These are phyloP conservation scores for Solanum tarijense DNA, from an alignment of 257 asterid species.

Conservation along the genomic window DNA sequence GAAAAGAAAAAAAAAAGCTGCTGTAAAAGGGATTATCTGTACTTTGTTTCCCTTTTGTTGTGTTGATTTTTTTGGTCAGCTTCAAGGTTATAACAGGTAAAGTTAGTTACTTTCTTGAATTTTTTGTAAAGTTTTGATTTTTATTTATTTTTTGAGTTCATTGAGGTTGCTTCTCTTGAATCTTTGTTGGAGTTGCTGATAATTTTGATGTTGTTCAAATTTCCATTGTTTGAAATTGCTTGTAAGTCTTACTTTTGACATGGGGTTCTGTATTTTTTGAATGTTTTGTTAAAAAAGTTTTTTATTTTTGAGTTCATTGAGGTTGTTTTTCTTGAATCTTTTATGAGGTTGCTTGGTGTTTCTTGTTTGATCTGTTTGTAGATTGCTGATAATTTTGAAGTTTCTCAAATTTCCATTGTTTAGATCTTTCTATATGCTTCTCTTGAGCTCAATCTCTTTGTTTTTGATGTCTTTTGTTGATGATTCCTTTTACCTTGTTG, in stretches of 20 bases:
- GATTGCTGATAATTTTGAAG: background rate
- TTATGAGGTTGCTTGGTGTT: background rate
- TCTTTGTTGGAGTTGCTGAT: conserved; percentile 3
- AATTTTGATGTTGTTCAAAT: background rate
- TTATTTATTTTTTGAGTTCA: background rate
- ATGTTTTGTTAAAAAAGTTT: background rate
- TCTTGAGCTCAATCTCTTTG: background rate
- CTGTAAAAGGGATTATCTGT: conserved; percentile 2
- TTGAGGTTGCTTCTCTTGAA: background rate
- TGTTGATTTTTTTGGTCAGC: conserved; percentile 7
- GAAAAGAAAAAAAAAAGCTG: conserved; percentile 20
- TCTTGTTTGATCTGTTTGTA: background rate
- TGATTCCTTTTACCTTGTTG: background rate
- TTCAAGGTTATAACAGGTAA: conserved; percentile 26
- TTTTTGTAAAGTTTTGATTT: background rate
- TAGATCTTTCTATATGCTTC: background rate
- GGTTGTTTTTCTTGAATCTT: background rate
- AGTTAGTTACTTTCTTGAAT: conserved; percentile 9
- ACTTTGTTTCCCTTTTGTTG: background rate
- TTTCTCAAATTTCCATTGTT: background rate
- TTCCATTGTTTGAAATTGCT: background rate
- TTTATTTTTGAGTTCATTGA: background rate
- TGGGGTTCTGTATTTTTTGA: background rate
- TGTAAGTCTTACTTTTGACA: background rate
- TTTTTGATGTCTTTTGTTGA: background rate